Percentiles rank a stretch among this genome's conserved stretches.
phyloP scores from a whole-genome alignment of 73 alveolate genomes.

The Symbiodinium pilosum region DNA sequence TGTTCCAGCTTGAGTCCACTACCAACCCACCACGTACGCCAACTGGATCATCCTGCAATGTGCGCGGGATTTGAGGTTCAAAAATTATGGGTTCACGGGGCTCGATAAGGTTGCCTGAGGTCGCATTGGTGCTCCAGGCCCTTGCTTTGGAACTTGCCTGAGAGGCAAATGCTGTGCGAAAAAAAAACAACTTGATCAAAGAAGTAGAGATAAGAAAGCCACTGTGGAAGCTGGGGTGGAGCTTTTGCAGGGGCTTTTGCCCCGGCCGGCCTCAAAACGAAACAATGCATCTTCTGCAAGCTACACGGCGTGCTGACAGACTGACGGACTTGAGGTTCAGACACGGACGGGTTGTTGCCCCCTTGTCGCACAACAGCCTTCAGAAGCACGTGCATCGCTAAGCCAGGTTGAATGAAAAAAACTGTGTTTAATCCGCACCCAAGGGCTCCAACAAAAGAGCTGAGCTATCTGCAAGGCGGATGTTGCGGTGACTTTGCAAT shows the following conservation, averaged over 20 bases:
- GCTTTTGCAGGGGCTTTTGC: slow-evolving; percentile 29
- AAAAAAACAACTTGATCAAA: too few species aligned
- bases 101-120: background rate
- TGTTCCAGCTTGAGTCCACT: too few species aligned
- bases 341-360: slow-evolving; percentile 12
- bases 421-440: too few species aligned
- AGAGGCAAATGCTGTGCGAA: too few species aligned
- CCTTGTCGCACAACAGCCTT: slow-evolving; percentile 17
- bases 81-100: too few species aligned
- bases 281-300: too few species aligned
- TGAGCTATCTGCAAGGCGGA: slow-evolving; percentile 24
- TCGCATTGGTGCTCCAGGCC: background rate
- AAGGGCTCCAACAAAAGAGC: too few species aligned
- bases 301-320: too few species aligned
- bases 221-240: slow-evolving; percentile 41
- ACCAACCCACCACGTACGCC: background rate
- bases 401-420: too few species aligned
- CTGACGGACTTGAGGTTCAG: background rate
- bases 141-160: background rate
- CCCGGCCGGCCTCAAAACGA: background rate
- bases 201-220: background rate
- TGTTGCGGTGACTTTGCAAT: slow-evolving; percentile 83
- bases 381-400: too few species aligned
- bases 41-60: background rate
- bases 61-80: too few species aligned